Evolutionary conservation across 108 stramenopile genomes (phyloP), one percentile per base, ranked within the genome.

Genomic region (Skeletonema costatum): DNA sequence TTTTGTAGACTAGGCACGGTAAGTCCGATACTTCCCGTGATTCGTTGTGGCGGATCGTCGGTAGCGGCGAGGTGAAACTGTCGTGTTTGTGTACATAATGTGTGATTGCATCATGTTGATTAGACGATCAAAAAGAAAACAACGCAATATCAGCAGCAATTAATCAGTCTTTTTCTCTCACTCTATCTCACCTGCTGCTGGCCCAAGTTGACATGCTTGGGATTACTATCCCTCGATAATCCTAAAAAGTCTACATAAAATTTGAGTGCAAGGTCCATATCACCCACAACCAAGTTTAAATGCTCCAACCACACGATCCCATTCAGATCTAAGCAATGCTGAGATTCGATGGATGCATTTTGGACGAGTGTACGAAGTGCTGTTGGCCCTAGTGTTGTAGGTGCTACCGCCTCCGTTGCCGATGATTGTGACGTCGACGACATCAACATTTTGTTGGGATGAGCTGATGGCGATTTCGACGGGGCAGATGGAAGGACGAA

Each of bases 281-380:
- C 48, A 32, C 87, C 87, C 2, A 88, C 86, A 4, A 90, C 86
- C 36, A 90, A 50, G 71, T 90, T 90, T 31, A 90, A 59, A 62
- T 90, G 89, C 64, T 90, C 89, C 64, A 90, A 14, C 87, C 87
- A 90, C 0, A 85, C 56, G 53, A 90, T 76, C 5, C 89, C 89
- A 11, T 36, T 61, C 8, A 87, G 36, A 73, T 89, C 84, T 2
- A 84, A 38, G n/a, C 62, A 51, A 63, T 39, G 46, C 16, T 35
- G 48, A 25, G 60, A 41, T 36, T n/a, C 17, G 11, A 53, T 60
- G 30, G 78, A 72, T 17, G 71, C 78, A 61, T 60, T 30, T 62
- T 73, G 71, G 3, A 79, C 62, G 14, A 79, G 60, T 31, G 16
- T 68, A 48, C 71, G 71, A 19, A 79, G 60, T 46, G 12, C 31